These are phyloP conservation scores for Xylaria sp. DNA, from an alignment of 2,329 filamentous ascomycete genomes.

Conservation along the genomic window DNA sequence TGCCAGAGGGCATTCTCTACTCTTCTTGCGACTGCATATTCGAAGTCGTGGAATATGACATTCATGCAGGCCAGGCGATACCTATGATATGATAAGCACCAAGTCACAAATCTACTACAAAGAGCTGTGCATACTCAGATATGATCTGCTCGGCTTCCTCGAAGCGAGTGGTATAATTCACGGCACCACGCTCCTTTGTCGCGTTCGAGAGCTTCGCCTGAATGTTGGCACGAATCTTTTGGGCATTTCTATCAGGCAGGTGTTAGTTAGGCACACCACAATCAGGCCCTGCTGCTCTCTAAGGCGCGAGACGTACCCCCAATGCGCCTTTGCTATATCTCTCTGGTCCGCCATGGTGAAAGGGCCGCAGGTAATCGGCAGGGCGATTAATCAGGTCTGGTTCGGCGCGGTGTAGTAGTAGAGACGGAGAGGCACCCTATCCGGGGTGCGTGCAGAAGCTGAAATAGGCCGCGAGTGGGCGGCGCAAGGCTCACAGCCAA, in stretches of 20 bases:
- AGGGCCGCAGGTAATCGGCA: conserved; percentile 10
- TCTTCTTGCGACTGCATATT: conserved; percentile 69
- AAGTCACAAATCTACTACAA: conserved; percentile 21
- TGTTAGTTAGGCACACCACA: conserved; percentile 30
- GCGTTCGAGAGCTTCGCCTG: conserved; percentile 42
- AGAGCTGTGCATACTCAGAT: conserved; percentile 46
- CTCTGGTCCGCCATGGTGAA: conserved; percentile 44
- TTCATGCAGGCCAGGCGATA: conserved; percentile 78
- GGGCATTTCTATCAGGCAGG: conserved; percentile 40
- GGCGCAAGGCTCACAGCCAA: conserved; percentile 46
- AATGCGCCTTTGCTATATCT: conserved; percentile 45
- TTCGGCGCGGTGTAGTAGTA: conserved; percentile 17
- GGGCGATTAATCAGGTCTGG: conserved; percentile 25
- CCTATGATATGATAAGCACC: conserved; percentile 53
- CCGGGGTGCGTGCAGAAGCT: conserved; percentile 38
- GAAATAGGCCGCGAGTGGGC: conserved; percentile 36
- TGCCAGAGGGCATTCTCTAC: conserved; percentile 81
- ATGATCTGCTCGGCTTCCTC: conserved; percentile 48
- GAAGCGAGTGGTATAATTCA: conserved; percentile 47
- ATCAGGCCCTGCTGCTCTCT: not conserved
- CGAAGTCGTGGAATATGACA: conserved; percentile 77
- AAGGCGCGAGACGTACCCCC: conserved; percentile 43
- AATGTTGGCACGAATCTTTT: conserved; percentile 47
- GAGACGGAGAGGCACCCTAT: conserved; percentile 34
- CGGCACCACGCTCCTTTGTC: conserved; percentile 46